phyloP scores from a whole-genome alignment of 371 early-diverging fungal genomes.

The Quaeritorhiza haematococci region DNA sequence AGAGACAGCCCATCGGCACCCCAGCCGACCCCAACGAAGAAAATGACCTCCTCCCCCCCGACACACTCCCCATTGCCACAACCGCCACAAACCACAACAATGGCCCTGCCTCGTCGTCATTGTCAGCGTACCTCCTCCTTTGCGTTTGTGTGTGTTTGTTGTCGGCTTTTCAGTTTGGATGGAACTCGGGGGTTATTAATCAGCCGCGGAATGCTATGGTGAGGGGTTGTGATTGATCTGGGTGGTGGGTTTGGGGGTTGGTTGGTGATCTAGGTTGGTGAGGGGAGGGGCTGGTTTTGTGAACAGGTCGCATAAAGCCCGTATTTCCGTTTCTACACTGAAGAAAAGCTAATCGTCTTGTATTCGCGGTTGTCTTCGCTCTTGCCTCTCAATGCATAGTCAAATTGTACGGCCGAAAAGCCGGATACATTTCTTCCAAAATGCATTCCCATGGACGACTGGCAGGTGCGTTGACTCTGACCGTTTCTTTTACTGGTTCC shows the following conservation, averaged over 20 bases:
- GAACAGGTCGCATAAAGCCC: background rate
- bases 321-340: background rate
- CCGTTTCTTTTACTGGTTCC: too few relatives aligned
- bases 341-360: background rate
- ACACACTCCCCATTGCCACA: too few relatives aligned
- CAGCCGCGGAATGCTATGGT: conserved; percentile 37
- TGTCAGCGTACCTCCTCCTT: conserved; percentile 14
- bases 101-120: background rate
- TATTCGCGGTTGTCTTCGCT: background rate
- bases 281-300: background rate
- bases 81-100: too few relatives aligned
- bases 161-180: conserved; percentile 31
- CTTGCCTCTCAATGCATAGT: conserved; percentile 1
- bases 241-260: background rate
- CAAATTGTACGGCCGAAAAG: conserved; percentile 8
- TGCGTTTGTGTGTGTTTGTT: conserved; percentile 23
- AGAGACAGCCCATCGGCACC: too few relatives aligned
- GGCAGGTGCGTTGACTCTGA: conserved; percentile 20
- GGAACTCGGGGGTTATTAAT: conserved; percentile 30
- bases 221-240: background rate
- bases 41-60: too few relatives aligned
- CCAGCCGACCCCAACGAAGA: too few relatives aligned
- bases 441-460: conserved; percentile 80
- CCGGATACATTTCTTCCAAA: conserved; percentile 39
- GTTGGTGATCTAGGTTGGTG: background rate